phyloP scores from a whole-genome alignment of 225 moss, liverwort and hornwort species.

The Pseudisothecium myosuroides region DNA sequence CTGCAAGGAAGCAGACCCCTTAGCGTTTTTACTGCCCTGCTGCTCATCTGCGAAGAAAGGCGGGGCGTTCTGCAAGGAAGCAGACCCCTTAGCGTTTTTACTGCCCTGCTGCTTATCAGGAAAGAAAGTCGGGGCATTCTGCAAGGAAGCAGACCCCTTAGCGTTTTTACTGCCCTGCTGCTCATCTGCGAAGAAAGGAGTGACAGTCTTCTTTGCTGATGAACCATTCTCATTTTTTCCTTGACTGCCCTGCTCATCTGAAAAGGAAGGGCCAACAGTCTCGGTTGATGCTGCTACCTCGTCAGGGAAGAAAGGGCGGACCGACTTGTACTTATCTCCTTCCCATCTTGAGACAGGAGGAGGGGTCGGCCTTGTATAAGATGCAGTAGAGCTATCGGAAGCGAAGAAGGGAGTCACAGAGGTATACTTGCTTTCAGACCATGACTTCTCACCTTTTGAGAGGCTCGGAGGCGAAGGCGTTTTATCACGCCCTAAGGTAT shows the following conservation, averaged over 20 bases:
- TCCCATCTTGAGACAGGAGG: not conserved
- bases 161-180: not conserved
- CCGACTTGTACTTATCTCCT: conserved; percentile 5
- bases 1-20: not conserved
- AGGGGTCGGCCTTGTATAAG: not conserved
- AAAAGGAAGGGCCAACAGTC: not conserved
- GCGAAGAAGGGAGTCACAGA: conserved; percentile 15
- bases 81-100: not conserved
- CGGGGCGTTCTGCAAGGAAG: not conserved
- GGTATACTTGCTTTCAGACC: not conserved
- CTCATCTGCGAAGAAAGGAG: not conserved
- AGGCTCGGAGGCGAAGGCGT: conserved; percentile 19
- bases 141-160: not conserved
- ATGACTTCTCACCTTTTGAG: not conserved
- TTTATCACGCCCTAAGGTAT: not conserved
- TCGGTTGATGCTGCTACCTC: not conserved
- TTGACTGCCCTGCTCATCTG: conserved; percentile 2
- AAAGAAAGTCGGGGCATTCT: not conserved
- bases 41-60: conserved; percentile 3
- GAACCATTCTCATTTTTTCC: not conserved
- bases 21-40: not conserved
- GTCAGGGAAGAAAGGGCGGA: conserved; percentile 24
- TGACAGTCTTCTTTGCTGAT: not conserved
- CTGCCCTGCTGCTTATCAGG: not conserved
- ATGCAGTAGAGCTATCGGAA: not conserved